Base-by-base conservation (phyloP, 2,329 filamentous ascomycete species). In the Ceratocystis albifundus region DNA sequence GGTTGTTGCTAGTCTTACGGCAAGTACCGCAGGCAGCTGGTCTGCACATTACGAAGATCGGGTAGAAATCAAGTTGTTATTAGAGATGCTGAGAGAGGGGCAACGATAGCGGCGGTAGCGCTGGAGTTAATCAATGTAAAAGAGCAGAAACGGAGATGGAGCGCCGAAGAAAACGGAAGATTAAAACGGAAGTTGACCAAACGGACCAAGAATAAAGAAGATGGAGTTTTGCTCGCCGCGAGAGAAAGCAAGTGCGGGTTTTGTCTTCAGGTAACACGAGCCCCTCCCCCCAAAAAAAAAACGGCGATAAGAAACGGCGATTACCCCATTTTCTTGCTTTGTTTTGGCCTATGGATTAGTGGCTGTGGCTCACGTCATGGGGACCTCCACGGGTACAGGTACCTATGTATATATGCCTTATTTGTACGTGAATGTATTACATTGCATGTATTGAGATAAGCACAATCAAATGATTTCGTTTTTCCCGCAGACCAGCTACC, bases 1-100 rank as follows among this genome's bases (percentile, higher is more conserved):
- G 6, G 48, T 22, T 20, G 48, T 50, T 20, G 36, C n/a, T n/a
- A n/a, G 63, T 22, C 84, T 71, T 79, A 88, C 86, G 77, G 77
- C 86, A 89, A 64, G 77, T 81, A 69, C 76, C 76, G 75, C 86
- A 89, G 68, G 76, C 80, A 28, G 83, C 81, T 74, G 83, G 83
- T 75, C 80, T 85, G 74, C 86, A 89, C 86, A 89, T 89, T 45
- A 20, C 73, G 32, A 50, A 28, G 41, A 41, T 12, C 53, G 8
- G 20, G 2, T 36, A 7, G 46, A 30, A 36, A 50, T 25, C 15
- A n/a, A 7, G 41, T 55, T 8, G 30, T 15, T 36, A 8, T 46
- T 66, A 41, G 59, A 32, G 32, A 10, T 8, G 61, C 5, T 59
- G 10, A 48, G 32, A 66, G n/a, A 62, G 22, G n/a, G 20, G 15